Conservation (phyloP, 106 monocot species). For the Dendrobium officinale region DNA sequence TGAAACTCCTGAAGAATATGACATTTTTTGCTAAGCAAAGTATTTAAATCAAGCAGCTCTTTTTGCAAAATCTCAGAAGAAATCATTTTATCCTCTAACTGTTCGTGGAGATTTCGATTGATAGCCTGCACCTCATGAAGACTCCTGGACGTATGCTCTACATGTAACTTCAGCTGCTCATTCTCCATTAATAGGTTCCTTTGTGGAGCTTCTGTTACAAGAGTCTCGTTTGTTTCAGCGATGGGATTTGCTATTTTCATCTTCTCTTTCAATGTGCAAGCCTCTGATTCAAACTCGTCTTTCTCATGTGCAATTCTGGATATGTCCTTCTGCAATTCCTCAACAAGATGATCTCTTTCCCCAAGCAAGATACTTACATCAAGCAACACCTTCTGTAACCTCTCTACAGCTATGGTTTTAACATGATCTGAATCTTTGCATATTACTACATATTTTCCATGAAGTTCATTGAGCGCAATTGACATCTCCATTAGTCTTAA, state of each 20-base stretch:
- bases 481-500: conserved; percentile 1
- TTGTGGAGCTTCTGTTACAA: conserved; percentile 4
- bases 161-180: conserved; percentile 32
- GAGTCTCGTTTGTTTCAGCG: conserved; percentile 10
- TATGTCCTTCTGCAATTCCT: conserved; percentile 22
- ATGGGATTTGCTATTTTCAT: not conserved
- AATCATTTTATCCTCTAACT: conserved; percentile 31
- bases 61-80: conserved; percentile 38
- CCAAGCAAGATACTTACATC: conserved; percentile 1
- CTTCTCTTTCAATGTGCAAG: not conserved
- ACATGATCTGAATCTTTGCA: not conserved
- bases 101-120: conserved; percentile 17
- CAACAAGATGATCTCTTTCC: not conserved
- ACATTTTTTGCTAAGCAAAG: conserved; percentile 33
- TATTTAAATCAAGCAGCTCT: conserved; percentile 38
- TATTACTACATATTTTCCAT: conserved; percentile 21
- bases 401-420: not conserved
- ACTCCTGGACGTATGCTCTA: conserved; percentile 20
- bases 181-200: conserved; percentile 26
- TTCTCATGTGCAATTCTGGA: conserved; percentile 11
- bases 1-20: conserved; percentile 26
- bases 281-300: not conserved
- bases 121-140: conserved; percentile 15
- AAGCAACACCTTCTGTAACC: conserved; percentile 1
- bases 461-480: not conserved